Conservation (phyloP, 352 stramenopile genomes). For the Pythium angustatum region DNA sequence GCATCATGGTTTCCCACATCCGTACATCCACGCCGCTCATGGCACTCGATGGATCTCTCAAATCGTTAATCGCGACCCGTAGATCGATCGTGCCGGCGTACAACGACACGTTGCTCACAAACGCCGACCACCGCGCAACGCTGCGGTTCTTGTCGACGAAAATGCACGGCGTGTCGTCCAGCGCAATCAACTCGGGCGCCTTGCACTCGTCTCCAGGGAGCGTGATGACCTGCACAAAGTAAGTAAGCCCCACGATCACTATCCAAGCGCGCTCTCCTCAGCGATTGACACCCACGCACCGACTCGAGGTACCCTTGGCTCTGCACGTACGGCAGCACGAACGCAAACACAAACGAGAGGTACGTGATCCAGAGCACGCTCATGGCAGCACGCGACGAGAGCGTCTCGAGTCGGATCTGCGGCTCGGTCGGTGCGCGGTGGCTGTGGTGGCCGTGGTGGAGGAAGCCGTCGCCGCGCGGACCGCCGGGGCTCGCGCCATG, state of each 20-base stretch:
- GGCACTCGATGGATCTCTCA: slow-evolving; percentile 43
- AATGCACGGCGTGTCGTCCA: slow-evolving; percentile 53
- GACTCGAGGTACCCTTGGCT: slow-evolving; percentile 72
- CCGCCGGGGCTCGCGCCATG: slow-evolving; percentile 1
- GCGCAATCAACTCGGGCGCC: slow-evolving; percentile 1
- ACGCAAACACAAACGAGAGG: slow-evolving; percentile 66
- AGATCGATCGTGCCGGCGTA: slow-evolving; percentile 65
- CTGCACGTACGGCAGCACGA: slow-evolving; percentile 74
- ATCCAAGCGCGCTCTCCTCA: too few species aligned
- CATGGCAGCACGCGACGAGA: slow-evolving; percentile 72
- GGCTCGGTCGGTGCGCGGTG: slow-evolving; percentile 32
- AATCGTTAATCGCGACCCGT: slow-evolving; percentile 47
- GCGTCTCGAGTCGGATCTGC: slow-evolving; percentile 77
- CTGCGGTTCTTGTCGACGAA: slow-evolving; percentile 54
- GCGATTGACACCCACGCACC: too few species aligned
- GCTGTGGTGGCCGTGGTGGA: slow-evolving; percentile 2
- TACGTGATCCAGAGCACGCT: slow-evolving; percentile 80
- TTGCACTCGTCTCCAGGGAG: slow-evolving; percentile 60
- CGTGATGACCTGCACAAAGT: slow-evolving; percentile 47
- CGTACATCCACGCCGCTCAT: slow-evolving; percentile 10
- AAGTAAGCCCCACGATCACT: too few species aligned
- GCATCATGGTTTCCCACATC: slow-evolving; percentile 12
- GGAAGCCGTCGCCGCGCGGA: neutral
- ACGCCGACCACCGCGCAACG: slow-evolving; percentile 63
- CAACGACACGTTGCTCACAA: slow-evolving; percentile 72